Evolutionary conservation across 2,329 filamentous ascomycete species (phyloP).

Genomic region (Rhinocladiella mackenziei): DNA sequence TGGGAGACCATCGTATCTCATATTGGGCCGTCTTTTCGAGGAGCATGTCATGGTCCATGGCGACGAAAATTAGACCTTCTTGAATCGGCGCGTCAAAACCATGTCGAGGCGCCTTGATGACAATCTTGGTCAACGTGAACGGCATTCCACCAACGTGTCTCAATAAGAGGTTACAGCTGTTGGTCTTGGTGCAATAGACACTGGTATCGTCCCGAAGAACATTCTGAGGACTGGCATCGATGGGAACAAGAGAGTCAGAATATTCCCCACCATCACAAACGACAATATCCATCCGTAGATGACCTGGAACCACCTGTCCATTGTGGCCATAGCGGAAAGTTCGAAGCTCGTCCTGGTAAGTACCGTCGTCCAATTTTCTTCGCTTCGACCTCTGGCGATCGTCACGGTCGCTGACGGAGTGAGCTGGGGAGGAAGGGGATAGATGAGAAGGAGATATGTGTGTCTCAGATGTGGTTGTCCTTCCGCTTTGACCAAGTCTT

Average conservation of each 20-base stretch:
- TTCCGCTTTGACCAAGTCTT: constrained; percentile 19
- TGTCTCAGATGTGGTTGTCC: constrained; percentile 18
- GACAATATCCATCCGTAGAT: constrained; percentile 78
- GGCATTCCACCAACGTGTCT: constrained; percentile 74
- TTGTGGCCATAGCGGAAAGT: constrained; percentile 78
- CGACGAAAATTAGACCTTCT: constrained; percentile 87
- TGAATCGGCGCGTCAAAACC: constrained; percentile 84
- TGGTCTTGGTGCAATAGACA: constrained; percentile 87
- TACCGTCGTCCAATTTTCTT: constrained; percentile 65
- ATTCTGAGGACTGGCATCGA: constrained; percentile 68
- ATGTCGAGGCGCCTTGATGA: constrained; percentile 77
- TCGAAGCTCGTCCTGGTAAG: constrained; percentile 42
- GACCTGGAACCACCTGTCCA: constrained; percentile 80
- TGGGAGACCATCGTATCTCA: constrained; percentile 61
- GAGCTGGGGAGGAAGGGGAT: constrained; percentile 9
- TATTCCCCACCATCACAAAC: constrained; percentile 80
- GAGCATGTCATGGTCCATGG: constrained; percentile 77
- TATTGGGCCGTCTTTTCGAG: constrained; percentile 69
- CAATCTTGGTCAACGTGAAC: constrained; percentile 78
- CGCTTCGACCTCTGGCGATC: constrained; percentile 58
- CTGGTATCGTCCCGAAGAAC: constrained; percentile 76
- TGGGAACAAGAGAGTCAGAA: constrained; percentile 54
- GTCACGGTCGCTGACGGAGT: constrained; percentile 22
- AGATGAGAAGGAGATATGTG: constrained; percentile 7
- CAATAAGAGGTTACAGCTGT: constrained; percentile 80